A percentile compares a stretch with the other conserved stretches of the same genome.
These are phyloP conservation scores for Cyanodermella asteris DNA, from an alignment of 2,329 filamentous ascomycete genomes.

Conservation along the genomic window DNA sequence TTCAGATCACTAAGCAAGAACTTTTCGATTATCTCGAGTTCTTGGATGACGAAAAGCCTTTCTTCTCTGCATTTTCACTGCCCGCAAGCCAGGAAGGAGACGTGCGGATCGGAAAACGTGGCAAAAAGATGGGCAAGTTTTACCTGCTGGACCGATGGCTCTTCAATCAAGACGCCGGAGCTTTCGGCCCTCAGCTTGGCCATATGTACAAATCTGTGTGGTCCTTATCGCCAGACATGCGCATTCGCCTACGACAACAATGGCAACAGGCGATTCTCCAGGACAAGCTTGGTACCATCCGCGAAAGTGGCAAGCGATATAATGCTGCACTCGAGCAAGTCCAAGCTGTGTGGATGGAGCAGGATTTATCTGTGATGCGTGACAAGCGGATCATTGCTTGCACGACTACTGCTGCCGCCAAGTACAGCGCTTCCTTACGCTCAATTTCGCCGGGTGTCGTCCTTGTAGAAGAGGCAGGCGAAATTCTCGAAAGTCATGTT, in stretches of 20 bases:
- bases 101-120: constrained; percentile 21
- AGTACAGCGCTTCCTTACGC: constrained; percentile 31
- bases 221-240: constrained; percentile 20
- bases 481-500: constrained; percentile 48
- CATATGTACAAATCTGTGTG: constrained; percentile 24
- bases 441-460: constrained; percentile 35
- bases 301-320: constrained; percentile 5
- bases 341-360: constrained; percentile 11
- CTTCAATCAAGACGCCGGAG: constrained; percentile 22
- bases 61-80: constrained; percentile 34
- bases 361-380: constrained; percentile 23
- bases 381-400: constrained; percentile 42
- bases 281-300: constrained; percentile 23
- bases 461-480: constrained; percentile 50
- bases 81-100: constrained; percentile 26
- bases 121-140: constrained; percentile 20
- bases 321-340: constrained; percentile 4
- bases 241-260: constrained; percentile 15
- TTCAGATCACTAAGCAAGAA: constrained; percentile 5
- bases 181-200: constrained; percentile 15
- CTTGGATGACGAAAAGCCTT: constrained; percentile 25
- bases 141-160: constrained; percentile 37
- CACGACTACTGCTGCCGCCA: constrained; percentile 50
- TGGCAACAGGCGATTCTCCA: constrained; percentile 27
- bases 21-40: constrained; percentile 32